Conservation (phyloP, 2,329 filamentous ascomycete species). For the Aspergillus fumigatiaffinis region DNA sequence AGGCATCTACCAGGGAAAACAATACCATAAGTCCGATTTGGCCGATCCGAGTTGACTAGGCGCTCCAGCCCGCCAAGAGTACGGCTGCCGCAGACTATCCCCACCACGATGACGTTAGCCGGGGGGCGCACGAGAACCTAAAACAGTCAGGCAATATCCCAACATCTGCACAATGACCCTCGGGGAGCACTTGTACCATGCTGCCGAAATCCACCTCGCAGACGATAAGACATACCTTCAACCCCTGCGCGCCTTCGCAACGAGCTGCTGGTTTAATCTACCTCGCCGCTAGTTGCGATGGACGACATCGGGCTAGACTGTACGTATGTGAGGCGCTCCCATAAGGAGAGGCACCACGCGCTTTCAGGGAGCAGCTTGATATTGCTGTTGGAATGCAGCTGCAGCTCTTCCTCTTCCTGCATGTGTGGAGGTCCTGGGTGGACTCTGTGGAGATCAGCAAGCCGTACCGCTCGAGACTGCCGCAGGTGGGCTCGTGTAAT, state of each 20-base stretch:
- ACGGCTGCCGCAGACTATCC: slow-evolving; percentile 21
- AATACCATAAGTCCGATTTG: slow-evolving; percentile 47
- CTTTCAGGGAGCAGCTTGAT: slow-evolving; percentile 43
- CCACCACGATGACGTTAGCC: slow-evolving; percentile 40
- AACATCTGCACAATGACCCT: slow-evolving; percentile 45
- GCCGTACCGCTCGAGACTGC: slow-evolving; percentile 37
- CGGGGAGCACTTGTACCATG: slow-evolving; percentile 52
- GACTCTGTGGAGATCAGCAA: slow-evolving; percentile 43
- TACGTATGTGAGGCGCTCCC: slow-evolving; percentile 42
- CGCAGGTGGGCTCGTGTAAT: slow-evolving; percentile 71
- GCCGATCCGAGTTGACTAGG: too few relatives aligned
- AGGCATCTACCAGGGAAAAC: slow-evolving; percentile 49
- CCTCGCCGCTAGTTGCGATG: slow-evolving; percentile 42
- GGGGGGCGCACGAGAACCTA: slow-evolving; percentile 42
- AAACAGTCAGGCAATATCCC: slow-evolving; percentile 26
- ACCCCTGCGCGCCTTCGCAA: slow-evolving; percentile 18
- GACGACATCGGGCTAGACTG: slow-evolving; percentile 52
- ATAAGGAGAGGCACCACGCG: slow-evolving; percentile 41
- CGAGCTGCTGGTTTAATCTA: slow-evolving; percentile 17
- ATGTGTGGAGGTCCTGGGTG: slow-evolving; percentile 39
- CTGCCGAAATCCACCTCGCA: slow-evolving; percentile 38
- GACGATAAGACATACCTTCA: slow-evolving; percentile 9
- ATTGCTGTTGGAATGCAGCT: slow-evolving; percentile 34
- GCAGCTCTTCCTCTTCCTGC: slow-evolving; percentile 32
- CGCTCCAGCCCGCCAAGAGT: slow-evolving; percentile 15